These are phyloP conservation scores for Nephelium lappaceum DNA, from an alignment of 345 rosid species.

Conservation along the genomic window DNA sequence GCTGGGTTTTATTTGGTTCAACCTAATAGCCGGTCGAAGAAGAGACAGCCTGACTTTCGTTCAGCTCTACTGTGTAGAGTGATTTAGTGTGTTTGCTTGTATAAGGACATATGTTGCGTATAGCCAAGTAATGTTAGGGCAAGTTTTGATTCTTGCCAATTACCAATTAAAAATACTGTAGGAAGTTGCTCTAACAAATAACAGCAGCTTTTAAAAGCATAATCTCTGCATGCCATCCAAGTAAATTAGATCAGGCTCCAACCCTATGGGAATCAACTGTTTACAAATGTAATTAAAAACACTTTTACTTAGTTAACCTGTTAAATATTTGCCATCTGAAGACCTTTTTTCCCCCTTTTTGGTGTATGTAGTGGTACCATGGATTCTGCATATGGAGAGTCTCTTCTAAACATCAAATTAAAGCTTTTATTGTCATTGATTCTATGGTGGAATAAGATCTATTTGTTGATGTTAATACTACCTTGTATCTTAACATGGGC, in stretches of 20 bases:
- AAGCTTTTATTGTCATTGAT: background rate
- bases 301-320: background rate
- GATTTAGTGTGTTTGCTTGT: background rate
- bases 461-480: background rate
- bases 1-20: background rate
- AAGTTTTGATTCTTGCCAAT: background rate
- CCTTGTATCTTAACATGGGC: conserved; percentile 19
- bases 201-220: background rate
- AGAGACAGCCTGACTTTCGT: background rate
- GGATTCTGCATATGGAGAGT: background rate
- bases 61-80: background rate
- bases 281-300: background rate
- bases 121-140: background rate
- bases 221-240: conserved; percentile 1
- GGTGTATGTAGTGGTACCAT: background rate
- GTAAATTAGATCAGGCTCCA: background rate
- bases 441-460: background rate
- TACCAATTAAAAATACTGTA: background rate
- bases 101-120: background rate
- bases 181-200: background rate
- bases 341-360: background rate
- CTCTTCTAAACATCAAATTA: background rate
- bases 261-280: background rate
- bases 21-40: background rate
- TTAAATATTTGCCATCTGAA: background rate